These are phyloP conservation scores for Alternaria viburni DNA, from an alignment of 2,329 filamentous ascomycete species.

Conservation along the genomic window DNA sequence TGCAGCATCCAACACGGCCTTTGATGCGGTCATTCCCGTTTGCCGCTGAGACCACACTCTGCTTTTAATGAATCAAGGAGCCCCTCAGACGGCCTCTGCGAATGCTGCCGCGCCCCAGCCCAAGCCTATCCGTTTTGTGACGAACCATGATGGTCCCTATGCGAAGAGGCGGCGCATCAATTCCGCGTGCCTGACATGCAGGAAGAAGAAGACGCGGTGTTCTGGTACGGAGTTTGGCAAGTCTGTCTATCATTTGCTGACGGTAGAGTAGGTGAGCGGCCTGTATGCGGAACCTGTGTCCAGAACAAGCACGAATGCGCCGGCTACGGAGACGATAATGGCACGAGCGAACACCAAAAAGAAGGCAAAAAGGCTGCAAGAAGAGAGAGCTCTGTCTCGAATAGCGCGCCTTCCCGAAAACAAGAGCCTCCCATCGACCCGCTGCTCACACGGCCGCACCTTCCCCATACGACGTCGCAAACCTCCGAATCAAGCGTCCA, in stretches of 20 bases:
- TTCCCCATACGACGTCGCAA: conserved; percentile 30
- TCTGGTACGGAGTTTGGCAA: conserved; percentile 38
- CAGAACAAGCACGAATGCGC: conserved; percentile 57
- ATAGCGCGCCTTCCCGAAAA: conserved; percentile 15
- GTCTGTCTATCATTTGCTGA: conserved; percentile 10
- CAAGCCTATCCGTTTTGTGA: conserved; percentile 51
- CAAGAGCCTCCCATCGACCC: conserved; percentile 30
- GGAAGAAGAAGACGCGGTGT: conserved; percentile 58
- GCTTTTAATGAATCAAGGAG: conserved; percentile 44
- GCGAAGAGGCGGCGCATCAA: conserved; percentile 51
- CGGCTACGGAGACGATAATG: conserved; percentile 52
- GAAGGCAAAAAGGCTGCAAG: conserved; percentile 29
- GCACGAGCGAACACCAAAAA: conserved; percentile 22
- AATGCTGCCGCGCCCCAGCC: conserved; percentile 38
- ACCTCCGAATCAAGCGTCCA: conserved; percentile 29
- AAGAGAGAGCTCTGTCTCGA: conserved; percentile 23
- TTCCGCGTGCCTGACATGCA: conserved; percentile 55
- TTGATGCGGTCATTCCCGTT: conserved; percentile 15
- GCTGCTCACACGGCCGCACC: conserved; percentile 33
- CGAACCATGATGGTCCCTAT: conserved; percentile 51
- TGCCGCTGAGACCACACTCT: conserved; percentile 17
- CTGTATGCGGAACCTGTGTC: conserved; percentile 54
- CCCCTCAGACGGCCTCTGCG: conserved; percentile 34
- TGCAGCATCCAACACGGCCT: conserved; percentile 3
- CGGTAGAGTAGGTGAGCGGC: conserved; percentile 42